Base-by-base conservation (phyloP, 805 yeast species). In the Yamadazyma ubonensis region DNA sequence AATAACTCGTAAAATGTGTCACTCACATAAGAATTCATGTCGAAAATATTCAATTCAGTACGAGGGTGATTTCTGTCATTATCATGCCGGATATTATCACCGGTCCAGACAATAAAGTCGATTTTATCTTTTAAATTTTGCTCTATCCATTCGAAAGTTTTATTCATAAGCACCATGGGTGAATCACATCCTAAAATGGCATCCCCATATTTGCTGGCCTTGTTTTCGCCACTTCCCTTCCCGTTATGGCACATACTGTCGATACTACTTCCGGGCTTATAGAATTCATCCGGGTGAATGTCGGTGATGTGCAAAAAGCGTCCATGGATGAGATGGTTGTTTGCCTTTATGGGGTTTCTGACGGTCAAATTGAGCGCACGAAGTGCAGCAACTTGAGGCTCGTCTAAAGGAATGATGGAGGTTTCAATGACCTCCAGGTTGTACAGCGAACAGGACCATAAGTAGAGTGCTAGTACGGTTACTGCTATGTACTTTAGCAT, bases 61-160 rank as follows among this genome's bases (percentile, higher is more conserved):
- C 96, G 75, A 2, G 96, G 96, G 52, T 65, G 63, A 15, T 58
- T 56, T 55, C 95, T 68, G 61, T 86, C 96, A 52, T 82, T 84
- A 58, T 86, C 95, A 58, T 86, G 96, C 41, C 95, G 71, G 33
- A 85, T 77, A 52, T 86, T 87, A 61, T 87, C 96, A 22, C 96
- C 96, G 0, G 96, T 86, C 96, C 96, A 87, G 10, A 87, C 75
- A 9, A 87, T 81, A 60, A 87, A 87, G 58, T 87, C 96, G 35
- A 87, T 80, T 48, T 86, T 79, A 58, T 85, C 93, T 44, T 70
- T 76, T 43, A 87, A 58, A 44, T 86, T 79, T 9, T 69, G 66
- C 15, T 70, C 59, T 2, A 87, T 65, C 93, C 95, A 87, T 21
- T 71, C 57, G 39, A 87, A 61, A 0, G 95, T 86, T 12, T 70